Conservation (phyloP, 73 alveolate genomes). For the Uronychia setigera region DNA sequence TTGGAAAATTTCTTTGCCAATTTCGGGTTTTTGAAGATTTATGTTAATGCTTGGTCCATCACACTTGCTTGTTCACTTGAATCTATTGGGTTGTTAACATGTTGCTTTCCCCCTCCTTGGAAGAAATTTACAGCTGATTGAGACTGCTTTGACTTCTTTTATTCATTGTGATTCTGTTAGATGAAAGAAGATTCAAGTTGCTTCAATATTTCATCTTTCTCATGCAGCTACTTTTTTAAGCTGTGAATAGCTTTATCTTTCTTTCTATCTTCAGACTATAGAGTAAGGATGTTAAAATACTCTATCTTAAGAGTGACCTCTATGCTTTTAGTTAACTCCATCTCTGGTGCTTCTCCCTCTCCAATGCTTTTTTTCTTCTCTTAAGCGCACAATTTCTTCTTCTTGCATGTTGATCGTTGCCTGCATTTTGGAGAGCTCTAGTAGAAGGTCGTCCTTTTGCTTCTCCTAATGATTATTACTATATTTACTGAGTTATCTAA, state of each 20-base stretch:
- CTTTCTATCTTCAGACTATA: not conserved
- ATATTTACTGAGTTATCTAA: not conserved
- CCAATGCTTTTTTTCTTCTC: not conserved
- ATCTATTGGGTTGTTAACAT: no score
- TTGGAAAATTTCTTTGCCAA: not conserved
- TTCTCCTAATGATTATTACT: not conserved
- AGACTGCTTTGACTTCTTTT: no score
- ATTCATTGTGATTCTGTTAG: no score
- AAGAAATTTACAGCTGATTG: no score
- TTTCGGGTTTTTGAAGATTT: not conserved
- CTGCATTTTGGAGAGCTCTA: not conserved
- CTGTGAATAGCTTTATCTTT: not conserved
- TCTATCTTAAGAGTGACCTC: no score
- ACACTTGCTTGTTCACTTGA: not conserved
- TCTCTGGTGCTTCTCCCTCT: no score
- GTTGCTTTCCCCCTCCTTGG: no score
- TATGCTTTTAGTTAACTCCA: not conserved
- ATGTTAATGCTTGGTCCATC: not conserved
- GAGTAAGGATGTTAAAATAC: no score
- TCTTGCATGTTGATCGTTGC: not conserved
- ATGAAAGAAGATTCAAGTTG: not conserved
- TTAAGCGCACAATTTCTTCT: not conserved
- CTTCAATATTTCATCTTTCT: not conserved
- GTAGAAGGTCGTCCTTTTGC: not conserved
- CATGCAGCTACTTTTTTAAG: not conserved